Percentiles rank a stretch among this genome's conserved stretches.
Conservation (phyloP, 2,329 filamentous ascomycete species). For the Colletotrichum sp. region DNA sequence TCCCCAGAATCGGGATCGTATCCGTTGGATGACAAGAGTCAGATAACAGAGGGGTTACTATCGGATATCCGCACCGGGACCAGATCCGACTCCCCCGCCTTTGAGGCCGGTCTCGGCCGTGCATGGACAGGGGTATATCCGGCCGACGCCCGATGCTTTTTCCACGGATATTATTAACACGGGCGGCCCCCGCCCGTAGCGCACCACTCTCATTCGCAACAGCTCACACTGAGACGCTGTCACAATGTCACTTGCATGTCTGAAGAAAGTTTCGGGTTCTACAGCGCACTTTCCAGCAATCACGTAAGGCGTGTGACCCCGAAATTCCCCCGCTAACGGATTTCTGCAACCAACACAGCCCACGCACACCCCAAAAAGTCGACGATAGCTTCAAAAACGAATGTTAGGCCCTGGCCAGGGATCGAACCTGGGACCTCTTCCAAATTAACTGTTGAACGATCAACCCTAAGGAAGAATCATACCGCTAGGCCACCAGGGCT, state of each 20-base stretch:
- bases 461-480: slow-evolving; percentile 21
- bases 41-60: slow-evolving; percentile 1
- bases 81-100: slow-evolving; percentile 17
- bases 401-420: slow-evolving; percentile 9
- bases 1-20: background rate
- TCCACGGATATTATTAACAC: background rate
- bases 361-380: background rate
- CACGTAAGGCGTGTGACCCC: background rate
- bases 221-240: background rate
- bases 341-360: background rate
- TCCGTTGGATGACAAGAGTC: background rate
- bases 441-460: background rate
- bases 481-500: slow-evolving; percentile 21
- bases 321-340: background rate
- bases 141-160: slow-evolving; percentile 7
- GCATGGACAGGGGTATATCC: slow-evolving; percentile 20
- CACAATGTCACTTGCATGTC: background rate
- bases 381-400: background rate
- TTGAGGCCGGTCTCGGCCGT: slow-evolving; percentile 17
- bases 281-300: background rate
- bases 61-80: slow-evolving; percentile 20
- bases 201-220: background rate
- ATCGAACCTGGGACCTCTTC: slow-evolving; percentile 22
- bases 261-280: background rate
- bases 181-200: background rate